Percentiles rank a stretch among this genome's conserved stretches.
phyloP scores from a whole-genome alignment of 805 yeast genomes.

The Starmera quercuum region DNA sequence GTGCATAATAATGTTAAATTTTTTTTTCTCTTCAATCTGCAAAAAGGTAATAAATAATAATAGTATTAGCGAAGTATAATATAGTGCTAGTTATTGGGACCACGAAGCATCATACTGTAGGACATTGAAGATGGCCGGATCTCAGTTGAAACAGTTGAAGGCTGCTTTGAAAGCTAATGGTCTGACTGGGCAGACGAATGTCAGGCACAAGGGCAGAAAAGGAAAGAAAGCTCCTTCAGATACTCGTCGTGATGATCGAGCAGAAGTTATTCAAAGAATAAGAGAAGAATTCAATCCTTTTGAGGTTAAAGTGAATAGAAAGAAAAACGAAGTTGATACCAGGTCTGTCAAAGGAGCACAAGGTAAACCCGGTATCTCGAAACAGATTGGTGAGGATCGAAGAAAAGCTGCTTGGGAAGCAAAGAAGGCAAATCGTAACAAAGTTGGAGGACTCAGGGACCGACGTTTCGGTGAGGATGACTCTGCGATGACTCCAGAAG shows the following conservation, averaged over 20 bases:
- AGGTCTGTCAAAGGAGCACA: constrained; percentile 38
- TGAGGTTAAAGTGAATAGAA: constrained; percentile 65
- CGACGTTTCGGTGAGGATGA: constrained; percentile 90
- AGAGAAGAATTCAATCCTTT: constrained; percentile 87
- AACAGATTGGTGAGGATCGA: constrained; percentile 61
- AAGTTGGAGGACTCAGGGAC: constrained; percentile 73
- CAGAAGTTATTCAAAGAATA: constrained; percentile 46
- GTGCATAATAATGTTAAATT: too few relatives aligned
- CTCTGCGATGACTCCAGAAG: constrained; percentile 67
- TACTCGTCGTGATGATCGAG: constrained; percentile 63
- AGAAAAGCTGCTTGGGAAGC: constrained; percentile 58
- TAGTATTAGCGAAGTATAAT: too few relatives aligned
- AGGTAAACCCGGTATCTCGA: constrained; percentile 64
- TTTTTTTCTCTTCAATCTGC: too few relatives aligned
- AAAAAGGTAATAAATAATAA: too few relatives aligned
- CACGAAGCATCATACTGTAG: too few relatives aligned
- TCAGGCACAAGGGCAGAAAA: constrained; percentile 39
- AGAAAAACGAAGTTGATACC: constrained; percentile 48
- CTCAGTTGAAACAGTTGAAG: constrained; percentile 78
- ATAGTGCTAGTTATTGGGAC: too few relatives aligned
- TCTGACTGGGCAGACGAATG: constrained; percentile 77
- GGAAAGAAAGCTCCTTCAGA: constrained; percentile 50
- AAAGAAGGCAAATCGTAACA: constrained; percentile 55
- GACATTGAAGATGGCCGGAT: constrained; percentile 56
- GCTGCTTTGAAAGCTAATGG: constrained; percentile 73